These are phyloP conservation scores for Metarhizium album DNA, from an alignment of 2,329 filamentous ascomycete species.

Conservation along the genomic window DNA sequence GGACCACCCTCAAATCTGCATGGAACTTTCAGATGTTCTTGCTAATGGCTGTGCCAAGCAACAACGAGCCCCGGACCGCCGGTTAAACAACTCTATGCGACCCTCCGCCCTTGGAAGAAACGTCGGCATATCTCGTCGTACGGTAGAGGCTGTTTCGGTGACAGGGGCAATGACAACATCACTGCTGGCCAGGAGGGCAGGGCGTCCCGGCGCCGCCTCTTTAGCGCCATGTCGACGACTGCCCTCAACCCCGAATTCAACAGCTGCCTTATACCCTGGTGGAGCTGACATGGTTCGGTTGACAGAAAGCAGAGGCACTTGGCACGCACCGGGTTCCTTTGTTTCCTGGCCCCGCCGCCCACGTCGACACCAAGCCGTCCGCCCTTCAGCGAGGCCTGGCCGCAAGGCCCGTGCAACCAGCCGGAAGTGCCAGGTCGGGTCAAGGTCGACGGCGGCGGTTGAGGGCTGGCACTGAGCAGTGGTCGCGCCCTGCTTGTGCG, in stretches of 20 bases:
- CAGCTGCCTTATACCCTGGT: conserved; percentile 4
- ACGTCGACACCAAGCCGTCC: neutral
- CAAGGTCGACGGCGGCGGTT: neutral
- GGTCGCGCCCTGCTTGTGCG: neutral
- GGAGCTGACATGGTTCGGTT: conserved; percentile 2
- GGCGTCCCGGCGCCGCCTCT: conserved; percentile 4
- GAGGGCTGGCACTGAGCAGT: neutral
- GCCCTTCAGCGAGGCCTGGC: neutral
- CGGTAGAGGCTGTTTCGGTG: neutral
- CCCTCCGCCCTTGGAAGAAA: neutral
- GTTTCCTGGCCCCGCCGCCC: conserved; percentile 4
- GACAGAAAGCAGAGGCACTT: neutral
- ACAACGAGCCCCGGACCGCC: neutral
- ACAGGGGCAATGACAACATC: conserved; percentile 4
- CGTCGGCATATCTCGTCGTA: neutral
- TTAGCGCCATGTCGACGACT: neutral
- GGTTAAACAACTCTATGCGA: neutral
- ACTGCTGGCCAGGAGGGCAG: conserved; percentile 4
- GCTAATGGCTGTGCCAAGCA: neutral
- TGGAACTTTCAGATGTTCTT: neutral
- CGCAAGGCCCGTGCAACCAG: neutral
- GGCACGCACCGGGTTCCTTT: conserved; percentile 4
- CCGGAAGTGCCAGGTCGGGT: neutral
- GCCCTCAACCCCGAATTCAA: neutral
- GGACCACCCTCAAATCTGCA: neutral